These are phyloP conservation scores for Ramalina peruviana DNA, from an alignment of 495 filamentous ascomycete genomes.

Conservation along the genomic window DNA sequence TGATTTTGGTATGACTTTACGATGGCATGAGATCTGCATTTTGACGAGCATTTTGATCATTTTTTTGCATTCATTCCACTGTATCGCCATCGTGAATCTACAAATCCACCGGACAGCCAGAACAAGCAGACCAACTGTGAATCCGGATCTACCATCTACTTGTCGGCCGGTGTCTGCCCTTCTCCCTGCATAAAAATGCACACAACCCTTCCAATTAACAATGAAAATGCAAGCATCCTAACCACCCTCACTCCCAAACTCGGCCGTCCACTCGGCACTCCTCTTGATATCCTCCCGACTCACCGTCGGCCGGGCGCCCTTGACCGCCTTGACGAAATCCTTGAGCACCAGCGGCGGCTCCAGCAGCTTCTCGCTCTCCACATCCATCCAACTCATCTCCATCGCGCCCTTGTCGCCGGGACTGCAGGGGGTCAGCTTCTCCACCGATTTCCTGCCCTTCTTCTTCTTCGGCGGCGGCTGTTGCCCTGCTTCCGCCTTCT, in stretches of 20 bases:
- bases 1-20: neutral
- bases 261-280: slow-evolving; percentile 87
- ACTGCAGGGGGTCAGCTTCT: slow-evolving; percentile 83
- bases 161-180: too few species aligned
- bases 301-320: slow-evolving; percentile 75
- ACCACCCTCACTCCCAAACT: slow-evolving; percentile 90
- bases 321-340: slow-evolving; percentile 90
- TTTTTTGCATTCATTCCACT: too few species aligned
- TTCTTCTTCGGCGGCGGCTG: too few species aligned
- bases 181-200: too few species aligned
- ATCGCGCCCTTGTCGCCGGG: slow-evolving; percentile 72
- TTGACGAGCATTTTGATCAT: neutral
- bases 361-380: slow-evolving; percentile 67
- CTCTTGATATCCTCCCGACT: slow-evolving; percentile 65
- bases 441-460: slow-evolving; percentile 27
- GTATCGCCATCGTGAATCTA: too few species aligned
- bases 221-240: slow-evolving; percentile 13
- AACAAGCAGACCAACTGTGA: too few species aligned
- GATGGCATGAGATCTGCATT: neutral
- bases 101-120: too few species aligned
- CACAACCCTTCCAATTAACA: too few species aligned
- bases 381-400: slow-evolving; percentile 87
- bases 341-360: slow-evolving; percentile 79
- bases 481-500: too few species aligned
- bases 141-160: too few species aligned